Conservation (phyloP, 2,329 filamentous ascomycete species). For the Cladosporium halotolerans region DNA sequence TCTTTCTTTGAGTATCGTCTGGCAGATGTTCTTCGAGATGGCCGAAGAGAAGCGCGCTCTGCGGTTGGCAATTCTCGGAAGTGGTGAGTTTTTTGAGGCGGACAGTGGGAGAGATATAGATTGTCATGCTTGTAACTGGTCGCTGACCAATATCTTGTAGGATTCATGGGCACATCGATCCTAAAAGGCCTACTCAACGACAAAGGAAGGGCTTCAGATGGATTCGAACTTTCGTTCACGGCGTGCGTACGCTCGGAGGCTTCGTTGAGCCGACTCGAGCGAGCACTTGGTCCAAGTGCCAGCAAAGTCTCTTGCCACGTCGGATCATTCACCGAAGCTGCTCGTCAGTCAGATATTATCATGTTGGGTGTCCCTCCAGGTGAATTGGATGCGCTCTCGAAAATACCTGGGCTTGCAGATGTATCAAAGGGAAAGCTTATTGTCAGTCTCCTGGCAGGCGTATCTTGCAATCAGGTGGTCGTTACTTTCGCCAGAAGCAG, state of each 20-base stretch:
- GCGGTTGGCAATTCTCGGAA: constrained; percentile 1
- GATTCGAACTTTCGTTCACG: constrained; percentile 10
- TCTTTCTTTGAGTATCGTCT: too few species aligned
- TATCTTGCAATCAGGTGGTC: constrained; percentile 15
- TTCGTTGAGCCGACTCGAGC: constrained; percentile 12
- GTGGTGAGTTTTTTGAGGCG: neutral
- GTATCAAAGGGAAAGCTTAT: constrained; percentile 16
- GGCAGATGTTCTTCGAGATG: neutral
- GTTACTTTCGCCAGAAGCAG: constrained; percentile 5
- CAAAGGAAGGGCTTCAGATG: neutral
- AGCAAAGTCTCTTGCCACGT: constrained; percentile 9
- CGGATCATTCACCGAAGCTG: constrained; percentile 11
- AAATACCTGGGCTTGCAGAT: constrained; percentile 11
- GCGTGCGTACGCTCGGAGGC: constrained; percentile 13
- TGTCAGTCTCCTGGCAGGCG: constrained; percentile 20
- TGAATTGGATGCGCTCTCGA: constrained; percentile 13
- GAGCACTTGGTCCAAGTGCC: constrained; percentile 4
- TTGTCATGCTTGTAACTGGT: neutral
- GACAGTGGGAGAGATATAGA: neutral
- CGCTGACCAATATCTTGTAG: constrained; percentile 8
- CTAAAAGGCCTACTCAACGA: constrained; percentile 14
- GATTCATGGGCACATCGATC: constrained; percentile 21
- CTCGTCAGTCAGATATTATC: constrained; percentile 14
- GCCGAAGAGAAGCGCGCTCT: neutral
- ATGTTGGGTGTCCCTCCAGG: constrained; percentile 19